Base-by-base conservation (phyloP, 2,329 filamentous ascomycete genomes). In the Colletotrichum nymphaeae region DNA sequence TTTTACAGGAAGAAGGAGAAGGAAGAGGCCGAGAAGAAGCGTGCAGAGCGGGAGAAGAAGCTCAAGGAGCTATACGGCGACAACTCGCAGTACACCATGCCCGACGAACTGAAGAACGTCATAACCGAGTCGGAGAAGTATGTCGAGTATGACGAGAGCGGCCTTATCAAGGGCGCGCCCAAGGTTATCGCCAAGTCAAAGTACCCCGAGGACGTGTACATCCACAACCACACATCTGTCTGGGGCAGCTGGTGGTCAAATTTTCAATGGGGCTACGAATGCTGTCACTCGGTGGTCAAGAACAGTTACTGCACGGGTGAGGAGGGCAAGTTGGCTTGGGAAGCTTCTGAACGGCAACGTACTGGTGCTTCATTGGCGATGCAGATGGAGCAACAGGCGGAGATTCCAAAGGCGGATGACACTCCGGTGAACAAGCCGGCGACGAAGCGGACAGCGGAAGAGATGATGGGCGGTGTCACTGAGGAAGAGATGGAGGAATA, bases 241-340 rank as follows among this genome's bases (percentile, higher is more conserved):
- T 99, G 95, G 94, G 97, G 97, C 62, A 98, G 95, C 79, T 99
- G 97, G 97, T 99, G 97, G 97, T 90, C 92, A 66, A 92, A 94
- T 79, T 98, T 98, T 84, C 90, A 93, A 83, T 99, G 97, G 97
- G 97, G 97, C 1, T 99, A 98, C 83, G 90, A 94, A 26, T 99
- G 97, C 83, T 99, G 97, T 86, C 95, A 97, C 81, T 98, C 95
- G 0, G 93, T 92, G 26, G 90, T 97, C 75, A 98, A 97, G 84
- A 98, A 99, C 83, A 98, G 95, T 79, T 99, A 98, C 80, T 99
- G 97, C 82, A 98, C 96, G 0, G 97, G 97, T 30, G 94, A 97
- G 74, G 94, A 94, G 72, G 97, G 97, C 46, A 97, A 92, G 81
- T 85, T 85, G 74, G 95, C 95, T 1, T 95, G 94, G 83, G 92